Base-by-base conservation (phyloP, 768 basidiomycete genomes). In the Leccinellum rugosiceps region DNA sequence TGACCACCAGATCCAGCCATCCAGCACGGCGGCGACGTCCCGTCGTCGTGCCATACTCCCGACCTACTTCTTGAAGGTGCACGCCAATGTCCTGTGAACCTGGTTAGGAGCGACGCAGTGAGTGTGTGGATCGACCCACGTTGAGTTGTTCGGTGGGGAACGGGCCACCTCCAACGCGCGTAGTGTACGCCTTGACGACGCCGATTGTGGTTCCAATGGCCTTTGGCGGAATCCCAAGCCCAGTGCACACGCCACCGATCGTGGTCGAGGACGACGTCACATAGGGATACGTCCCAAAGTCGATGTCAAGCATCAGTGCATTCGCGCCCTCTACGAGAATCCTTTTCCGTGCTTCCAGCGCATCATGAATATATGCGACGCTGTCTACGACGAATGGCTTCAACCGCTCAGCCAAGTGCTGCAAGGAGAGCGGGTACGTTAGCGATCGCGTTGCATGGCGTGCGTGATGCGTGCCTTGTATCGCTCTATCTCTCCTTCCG, bases 161-260 rank as follows among this genome's bases (percentile, higher is more conserved):
- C 4, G 97, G 97, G 0, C 97, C 97, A 38, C 94, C 92, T n/a
- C 97, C 97, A 23, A 99, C 97, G 26, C 97, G 84, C 1, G 97
- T 98, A 17, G 97, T 98, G 73, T 99, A 99, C 0, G 97, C 97
- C 74, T 98, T 99, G 69, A 98, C 79, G 58, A 99, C 97, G 47
- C 97, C 97, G 63, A 95, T 88, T 25, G 87, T 80, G 49, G 85
- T 83, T n/a, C 90, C 91, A 61, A 99, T 86, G 62, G 82, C 75
- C 75, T 87, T 87, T 6, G 97, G 94, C 3, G 97, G 96, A 50
- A 99, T 88, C 52, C 94, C 97, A n/a, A 99, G 84, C 32, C 97
- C 97, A 15, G 95, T 98, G 76, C 92, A 94, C 34, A 98, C 94
- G 51, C 97, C 97, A 30, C 97, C 97, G 57, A 98, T 89, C 31